Conservation (phyloP, 2,329 filamentous ascomycete genomes). For the Aspergillus jensenii region DNA sequence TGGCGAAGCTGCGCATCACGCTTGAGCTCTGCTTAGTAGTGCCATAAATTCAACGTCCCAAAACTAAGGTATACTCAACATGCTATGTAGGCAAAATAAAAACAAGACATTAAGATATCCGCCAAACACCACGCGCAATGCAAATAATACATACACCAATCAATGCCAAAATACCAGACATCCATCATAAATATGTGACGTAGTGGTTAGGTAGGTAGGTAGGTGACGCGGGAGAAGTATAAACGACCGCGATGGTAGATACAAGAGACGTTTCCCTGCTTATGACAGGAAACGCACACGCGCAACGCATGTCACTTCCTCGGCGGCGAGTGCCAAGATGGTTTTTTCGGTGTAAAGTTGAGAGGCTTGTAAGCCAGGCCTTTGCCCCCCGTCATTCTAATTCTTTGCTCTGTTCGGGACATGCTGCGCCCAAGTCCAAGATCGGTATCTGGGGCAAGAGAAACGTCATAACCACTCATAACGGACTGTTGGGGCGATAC, state of each 20-base stretch:
- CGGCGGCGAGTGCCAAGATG: conserved; percentile 11
- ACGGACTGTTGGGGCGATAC: conserved; percentile 30
- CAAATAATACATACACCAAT: conserved; percentile 6
- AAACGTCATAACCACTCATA: conserved; percentile 42
- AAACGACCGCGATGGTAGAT: not conserved
- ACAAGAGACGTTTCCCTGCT: not conserved
- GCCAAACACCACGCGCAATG: conserved; percentile 14
- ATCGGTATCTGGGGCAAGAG: conserved; percentile 39
- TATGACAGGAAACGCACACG: not conserved
- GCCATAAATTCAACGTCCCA: conserved; percentile 9
- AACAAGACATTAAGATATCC: not conserved
- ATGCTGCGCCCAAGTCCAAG: conserved; percentile 40
- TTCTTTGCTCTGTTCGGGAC: conserved; percentile 45
- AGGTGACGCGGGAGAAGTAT: not conserved
- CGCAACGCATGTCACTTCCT: conserved; percentile 4
- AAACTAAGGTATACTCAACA: conserved; percentile 1
- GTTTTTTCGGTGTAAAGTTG: conserved; percentile 27
- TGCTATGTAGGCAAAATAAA: not conserved
- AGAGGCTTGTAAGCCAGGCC: conserved; percentile 45
- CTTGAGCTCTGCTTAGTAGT: not conserved
- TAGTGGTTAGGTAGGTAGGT: not conserved
- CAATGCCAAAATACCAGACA: conserved; percentile 8
- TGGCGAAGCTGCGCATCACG: not conserved
- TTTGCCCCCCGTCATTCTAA: conserved; percentile 43
- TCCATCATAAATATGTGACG: not conserved